These are phyloP conservation scores for Aspergillus neotritici DNA, from an alignment of 2,329 filamentous ascomycete species.

Conservation along the genomic window DNA sequence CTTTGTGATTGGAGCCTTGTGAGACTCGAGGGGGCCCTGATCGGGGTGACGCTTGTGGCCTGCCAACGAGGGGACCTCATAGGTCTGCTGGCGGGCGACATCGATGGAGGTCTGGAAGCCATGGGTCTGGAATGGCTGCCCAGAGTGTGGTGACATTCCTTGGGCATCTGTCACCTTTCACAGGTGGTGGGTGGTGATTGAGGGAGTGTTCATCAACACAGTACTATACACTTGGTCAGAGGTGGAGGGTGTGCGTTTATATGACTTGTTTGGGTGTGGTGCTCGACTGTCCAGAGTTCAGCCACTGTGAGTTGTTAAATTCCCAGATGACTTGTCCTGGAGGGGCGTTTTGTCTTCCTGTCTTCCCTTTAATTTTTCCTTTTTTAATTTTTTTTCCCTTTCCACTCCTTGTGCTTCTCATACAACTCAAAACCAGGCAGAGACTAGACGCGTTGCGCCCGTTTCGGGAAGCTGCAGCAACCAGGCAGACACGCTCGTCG, in stretches of 20 bases:
- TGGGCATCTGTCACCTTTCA: conserved; percentile 1
- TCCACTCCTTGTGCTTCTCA: too few relatives aligned
- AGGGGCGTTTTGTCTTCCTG: too few relatives aligned
- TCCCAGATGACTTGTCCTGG: too few relatives aligned
- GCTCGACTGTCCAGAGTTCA: too few relatives aligned
- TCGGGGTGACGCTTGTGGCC: conserved; percentile 46
- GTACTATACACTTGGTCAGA: too few relatives aligned
- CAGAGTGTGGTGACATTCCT: conserved; percentile 23
- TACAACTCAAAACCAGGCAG: not conserved
- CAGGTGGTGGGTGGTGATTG: not conserved
- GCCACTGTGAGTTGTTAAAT: too few relatives aligned
- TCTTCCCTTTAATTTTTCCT: too few relatives aligned
- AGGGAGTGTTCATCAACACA: not conserved
- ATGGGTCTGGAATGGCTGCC: conserved; percentile 42
- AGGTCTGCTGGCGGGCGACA: conserved; percentile 36
- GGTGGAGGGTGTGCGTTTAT: too few relatives aligned
- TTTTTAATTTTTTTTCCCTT: too few relatives aligned
- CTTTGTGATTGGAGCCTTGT: conserved; percentile 5
- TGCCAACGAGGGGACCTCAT: conserved; percentile 37
- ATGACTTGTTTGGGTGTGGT: too few relatives aligned
- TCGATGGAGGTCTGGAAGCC: conserved; percentile 48
- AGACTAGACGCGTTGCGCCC: conserved; percentile 7
- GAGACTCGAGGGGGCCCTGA: conserved; percentile 16
- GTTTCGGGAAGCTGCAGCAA: conserved; percentile 8
- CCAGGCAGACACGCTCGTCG: not conserved